Percentiles rank a stretch among this genome's conserved stretches.
Evolutionary conservation across 2,329 filamentous ascomycete genomes (phyloP).

Genomic region (Sclerotinia borealis): DNA sequence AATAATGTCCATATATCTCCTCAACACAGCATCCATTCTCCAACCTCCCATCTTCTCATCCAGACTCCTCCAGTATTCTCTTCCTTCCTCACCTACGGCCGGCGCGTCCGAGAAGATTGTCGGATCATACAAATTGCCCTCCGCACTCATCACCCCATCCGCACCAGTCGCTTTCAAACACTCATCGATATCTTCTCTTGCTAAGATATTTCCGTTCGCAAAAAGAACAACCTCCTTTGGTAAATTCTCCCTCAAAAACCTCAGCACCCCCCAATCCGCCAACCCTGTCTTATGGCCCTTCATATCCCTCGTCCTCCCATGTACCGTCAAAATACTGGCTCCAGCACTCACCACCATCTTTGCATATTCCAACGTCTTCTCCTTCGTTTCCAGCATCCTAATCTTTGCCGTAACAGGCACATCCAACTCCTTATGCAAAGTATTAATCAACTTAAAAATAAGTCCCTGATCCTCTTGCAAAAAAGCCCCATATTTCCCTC

Average conservation of each 20-base stretch:
- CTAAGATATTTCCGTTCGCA: constrained; percentile 90
- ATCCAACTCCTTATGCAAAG: constrained; percentile 68
- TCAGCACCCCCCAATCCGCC: constrained; percentile 84
- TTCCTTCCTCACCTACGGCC: constrained; percentile 54
- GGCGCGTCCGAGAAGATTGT: constrained; percentile 73
- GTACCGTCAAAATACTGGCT: constrained; percentile 88
- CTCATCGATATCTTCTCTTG: constrained; percentile 66
- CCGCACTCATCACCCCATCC: constrained; percentile 92
- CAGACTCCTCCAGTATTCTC: constrained; percentile 80
- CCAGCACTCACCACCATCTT: constrained; percentile 80
- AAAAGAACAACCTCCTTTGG: constrained; percentile 88
- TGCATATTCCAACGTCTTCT: constrained; percentile 84
- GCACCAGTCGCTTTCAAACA: constrained; percentile 81
- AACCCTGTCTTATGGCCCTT: constrained; percentile 93
- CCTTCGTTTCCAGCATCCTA: constrained; percentile 76
- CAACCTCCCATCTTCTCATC: constrained; percentile 73
- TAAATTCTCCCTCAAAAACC: constrained; percentile 74
- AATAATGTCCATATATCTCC: constrained; percentile 87
- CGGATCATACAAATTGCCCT: constrained; percentile 90
- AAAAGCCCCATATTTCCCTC: constrained; percentile 89
- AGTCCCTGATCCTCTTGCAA: constrained; percentile 87
- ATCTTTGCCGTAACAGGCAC: constrained; percentile 95
- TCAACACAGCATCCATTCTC: constrained; percentile 78
- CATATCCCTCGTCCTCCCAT: constrained; percentile 82
- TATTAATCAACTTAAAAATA: constrained; percentile 76